Evolutionary conservation across 169 alveolate genomes (phyloP).

Genomic region (Plasmodium coatneyi): DNA sequence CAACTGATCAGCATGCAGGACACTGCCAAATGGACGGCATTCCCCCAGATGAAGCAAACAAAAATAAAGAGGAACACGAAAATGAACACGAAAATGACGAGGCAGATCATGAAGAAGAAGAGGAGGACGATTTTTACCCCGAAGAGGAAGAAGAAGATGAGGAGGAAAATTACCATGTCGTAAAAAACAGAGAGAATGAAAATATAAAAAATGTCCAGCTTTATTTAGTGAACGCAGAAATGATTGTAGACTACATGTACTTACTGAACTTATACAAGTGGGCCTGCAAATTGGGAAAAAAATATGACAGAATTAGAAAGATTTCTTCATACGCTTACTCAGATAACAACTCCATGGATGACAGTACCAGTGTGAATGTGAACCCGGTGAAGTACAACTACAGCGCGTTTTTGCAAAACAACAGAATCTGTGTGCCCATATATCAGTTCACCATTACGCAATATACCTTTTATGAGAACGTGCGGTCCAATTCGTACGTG

Average conservation of each 20-base stretch:
- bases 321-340: slow-evolving; percentile 13
- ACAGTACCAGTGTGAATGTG: not conserved
- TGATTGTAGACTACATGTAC: slow-evolving; percentile 50
- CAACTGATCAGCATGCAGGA: not conserved
- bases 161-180: not conserved
- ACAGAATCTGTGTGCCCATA: slow-evolving; percentile 40
- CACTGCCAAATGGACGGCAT: not conserved
- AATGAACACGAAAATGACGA: slow-evolving; percentile 12
- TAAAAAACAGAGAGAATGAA: slow-evolving; percentile 9
- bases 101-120: slow-evolving; percentile 7
- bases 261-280: slow-evolving; percentile 23
- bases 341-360: not conserved
- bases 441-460: slow-evolving; percentile 29
- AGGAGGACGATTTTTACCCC: not conserved
- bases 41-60: not conserved
- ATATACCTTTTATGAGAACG: slow-evolving; percentile 26
- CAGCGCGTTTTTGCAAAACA: slow-evolving; percentile 36
- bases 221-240: slow-evolving; percentile 18
- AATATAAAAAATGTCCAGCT: slow-evolving; percentile 30
- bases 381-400: slow-evolving; percentile 9
- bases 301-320: slow-evolving; percentile 19
- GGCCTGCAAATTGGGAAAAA: slow-evolving; percentile 12
- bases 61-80: not conserved
- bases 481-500: slow-evolving; percentile 9
- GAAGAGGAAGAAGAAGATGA: not conserved